Base-by-base conservation (phyloP, 768 basidiomycete species). In the Suillus cothurnatus region DNA sequence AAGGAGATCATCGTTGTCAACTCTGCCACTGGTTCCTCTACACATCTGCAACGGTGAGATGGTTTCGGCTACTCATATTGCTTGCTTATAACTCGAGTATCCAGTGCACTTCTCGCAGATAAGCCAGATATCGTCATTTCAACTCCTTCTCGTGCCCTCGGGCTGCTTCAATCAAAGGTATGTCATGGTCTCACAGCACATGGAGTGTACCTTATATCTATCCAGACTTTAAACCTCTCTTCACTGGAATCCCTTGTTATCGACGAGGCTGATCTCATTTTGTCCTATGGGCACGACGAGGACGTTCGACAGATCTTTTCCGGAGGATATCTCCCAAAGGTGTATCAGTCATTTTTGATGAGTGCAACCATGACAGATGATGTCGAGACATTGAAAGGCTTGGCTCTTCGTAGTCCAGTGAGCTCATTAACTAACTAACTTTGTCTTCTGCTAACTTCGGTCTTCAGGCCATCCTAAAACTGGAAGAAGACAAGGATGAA, bases 291-390 rank as follows among this genome's bases (percentile, higher is more conserved):
- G 3, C 94, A 99, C 69, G 92, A 95, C 66, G 93, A 95, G 72
- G 94, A 95, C 66, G 86, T 96, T 53, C 86, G 88, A 32, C 86
- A 89, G 65, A 84, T 89, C 53, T 88, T 91, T 67, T 83, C 78
- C 63, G 92, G 87, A 56, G 85, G 82, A 50, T 90, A 85, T 76
- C 85, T 92, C 36, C 94, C 91, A 61, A 91, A 88, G 75, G 87
- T 91, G 66, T 93, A 87, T 76, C 97, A 95, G 76, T 92, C 93
- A 12, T 95, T 97, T 79, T 80, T 99, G 39, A 97, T 99, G 94
- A 95, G 92, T 73, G 97, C 97, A 6, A 99, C 97, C 0, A 90
- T 99, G 89, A 95, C 95, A 14, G 93, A 95, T 70, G 97, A 99
- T 70, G 94, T 99, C 4, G 93, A 96, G 72, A 82, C 87, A 66